A percentile compares a stretch with the other conserved stretches of the same genome.
Conservation (phyloP, 1,284 basidiomycete species). For the Apiotrichum brassicae region DNA sequence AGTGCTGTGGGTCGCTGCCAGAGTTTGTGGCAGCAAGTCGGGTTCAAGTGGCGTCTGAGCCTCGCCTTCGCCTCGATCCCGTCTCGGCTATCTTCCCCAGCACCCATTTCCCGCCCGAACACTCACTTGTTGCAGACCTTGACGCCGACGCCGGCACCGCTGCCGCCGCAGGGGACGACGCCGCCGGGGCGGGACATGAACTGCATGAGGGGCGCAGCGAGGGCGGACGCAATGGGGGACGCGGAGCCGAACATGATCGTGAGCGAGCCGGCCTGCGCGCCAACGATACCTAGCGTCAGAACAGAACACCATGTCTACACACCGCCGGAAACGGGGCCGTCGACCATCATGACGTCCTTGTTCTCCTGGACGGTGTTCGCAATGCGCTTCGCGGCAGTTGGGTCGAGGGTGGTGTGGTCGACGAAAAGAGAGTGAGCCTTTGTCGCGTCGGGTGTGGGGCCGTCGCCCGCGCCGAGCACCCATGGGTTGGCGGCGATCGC, state of each 20-base stretch:
- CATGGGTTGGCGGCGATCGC: conserved; percentile 39
- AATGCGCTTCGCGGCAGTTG: conserved; percentile 31
- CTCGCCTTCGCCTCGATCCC: no score
- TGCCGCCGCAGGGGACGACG: conserved; percentile 37
- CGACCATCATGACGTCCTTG: conserved; percentile 32
- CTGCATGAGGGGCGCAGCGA: conserved; percentile 34
- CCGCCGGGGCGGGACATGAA: conserved; percentile 37
- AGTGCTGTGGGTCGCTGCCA: no score
- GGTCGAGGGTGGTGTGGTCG: conserved; percentile 44
- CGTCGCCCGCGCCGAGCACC: conserved; percentile 5
- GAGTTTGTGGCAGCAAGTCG: no score
- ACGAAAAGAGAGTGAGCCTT: conserved; percentile 36
- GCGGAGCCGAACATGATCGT: conserved; percentile 44
- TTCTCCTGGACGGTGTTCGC: conserved; percentile 27
- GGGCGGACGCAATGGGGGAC: conserved; percentile 18
- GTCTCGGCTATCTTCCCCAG: background rate
- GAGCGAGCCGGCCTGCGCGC: conserved; percentile 32
- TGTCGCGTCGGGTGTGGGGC: background rate
- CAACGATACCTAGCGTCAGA: conserved; percentile 27
- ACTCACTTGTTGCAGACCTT: conserved; percentile 45
- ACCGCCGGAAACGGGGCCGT: conserved; percentile 44
- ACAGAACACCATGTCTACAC: conserved; percentile 3
- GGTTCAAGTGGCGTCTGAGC: no score
- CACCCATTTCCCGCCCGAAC: no score
- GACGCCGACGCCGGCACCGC: conserved; percentile 38